These are phyloP conservation scores for Verticillium longisporum DNA, from an alignment of 2,329 filamentous ascomycete genomes.

Conservation along the genomic window DNA sequence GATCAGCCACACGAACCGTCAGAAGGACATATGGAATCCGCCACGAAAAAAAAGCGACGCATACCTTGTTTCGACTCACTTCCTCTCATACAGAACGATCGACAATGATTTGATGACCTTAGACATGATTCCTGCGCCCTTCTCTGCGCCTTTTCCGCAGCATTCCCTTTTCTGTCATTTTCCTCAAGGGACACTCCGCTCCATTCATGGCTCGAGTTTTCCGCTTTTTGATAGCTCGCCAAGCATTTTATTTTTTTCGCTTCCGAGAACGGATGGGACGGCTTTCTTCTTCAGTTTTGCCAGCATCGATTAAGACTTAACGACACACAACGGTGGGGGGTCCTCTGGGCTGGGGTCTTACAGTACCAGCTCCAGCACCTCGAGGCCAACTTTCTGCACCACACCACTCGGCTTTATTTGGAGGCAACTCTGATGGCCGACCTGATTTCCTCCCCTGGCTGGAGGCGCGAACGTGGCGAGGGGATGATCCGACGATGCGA, in stretches of 20 bases:
- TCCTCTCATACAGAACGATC: slow-evolving; percentile 13
- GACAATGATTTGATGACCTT: slow-evolving; percentile 13
- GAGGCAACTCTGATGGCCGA: slow-evolving; percentile 8
- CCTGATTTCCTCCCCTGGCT: slow-evolving; percentile 2
- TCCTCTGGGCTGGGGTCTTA: slow-evolving; percentile 9
- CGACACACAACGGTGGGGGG: not conserved
- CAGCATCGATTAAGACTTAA: not conserved
- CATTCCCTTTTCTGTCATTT: not conserved
- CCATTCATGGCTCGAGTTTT: not conserved
- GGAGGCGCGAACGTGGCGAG: not conserved
- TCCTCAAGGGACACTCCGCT: not conserved
- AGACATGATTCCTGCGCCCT: slow-evolving; percentile 6
- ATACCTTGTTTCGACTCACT: slow-evolving; percentile 9
- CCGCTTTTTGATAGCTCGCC: not conserved
- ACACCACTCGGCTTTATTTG: slow-evolving; percentile 3
- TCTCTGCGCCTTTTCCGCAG: not conserved
- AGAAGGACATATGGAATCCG: slow-evolving; percentile 8
- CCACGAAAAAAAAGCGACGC: slow-evolving; percentile 14
- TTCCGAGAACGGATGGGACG: not conserved
- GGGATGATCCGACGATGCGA: not conserved
- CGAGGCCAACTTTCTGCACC: not conserved
- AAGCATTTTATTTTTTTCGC: slow-evolving; percentile 9
- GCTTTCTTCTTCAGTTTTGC: slow-evolving; percentile 4
- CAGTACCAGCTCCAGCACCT: slow-evolving; percentile 7
- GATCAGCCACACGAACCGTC: not conserved